Evolutionary conservation across 2,329 filamentous ascomycete species (phyloP), one percentile per base, ranked within the genome.

Genomic region (Byssoonygena ceratinophila): DNA sequence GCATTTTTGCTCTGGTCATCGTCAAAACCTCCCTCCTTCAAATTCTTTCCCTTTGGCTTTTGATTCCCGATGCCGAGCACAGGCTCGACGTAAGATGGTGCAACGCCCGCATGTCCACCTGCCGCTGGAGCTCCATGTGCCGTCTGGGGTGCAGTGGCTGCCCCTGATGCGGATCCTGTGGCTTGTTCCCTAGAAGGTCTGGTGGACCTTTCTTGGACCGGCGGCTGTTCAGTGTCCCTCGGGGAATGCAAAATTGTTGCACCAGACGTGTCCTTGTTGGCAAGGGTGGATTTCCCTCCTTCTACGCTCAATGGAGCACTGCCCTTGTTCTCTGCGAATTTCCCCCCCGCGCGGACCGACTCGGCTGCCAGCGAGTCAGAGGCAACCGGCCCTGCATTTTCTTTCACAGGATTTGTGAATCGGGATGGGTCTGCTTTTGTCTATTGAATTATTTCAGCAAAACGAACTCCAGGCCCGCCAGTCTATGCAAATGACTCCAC

Each of bases 361-460:
- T 91, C 83, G 54, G 81, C 83, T 9, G 87, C 87, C 4, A 94
- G 80, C 5, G 85, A 91, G 68, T 84, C 85, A 12, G 76, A 72
- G 41, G 77, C 70, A 1, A 91, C 76, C 23, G 74, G 61, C 49
- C 87, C 87, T 4, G 83, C 72, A 12, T 75, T 71, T 66, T 92
- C 87, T 14, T 71, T 65, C 54, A 74, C 76, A 25, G 79, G 76
- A 41, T 78, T 73, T 44, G 77, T 67, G 34, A 61, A 63, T 44
- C 71, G 64, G 54, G 65, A 62, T 49, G 75, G 72, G 62, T 79
- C 77, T 44, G 65, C 74, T 43, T 73, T 78, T 55, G 64, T 44
- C 48, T 51, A 23, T 46, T 25, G 20, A 46, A 36, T 34, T 3
- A 23, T 3, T 4, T 46, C 31, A 46, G 16, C n/a, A 22, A 16